Base-by-base conservation (phyloP, 2,329 filamentous ascomycete species). In the Aspergillus aculeatinus region DNA sequence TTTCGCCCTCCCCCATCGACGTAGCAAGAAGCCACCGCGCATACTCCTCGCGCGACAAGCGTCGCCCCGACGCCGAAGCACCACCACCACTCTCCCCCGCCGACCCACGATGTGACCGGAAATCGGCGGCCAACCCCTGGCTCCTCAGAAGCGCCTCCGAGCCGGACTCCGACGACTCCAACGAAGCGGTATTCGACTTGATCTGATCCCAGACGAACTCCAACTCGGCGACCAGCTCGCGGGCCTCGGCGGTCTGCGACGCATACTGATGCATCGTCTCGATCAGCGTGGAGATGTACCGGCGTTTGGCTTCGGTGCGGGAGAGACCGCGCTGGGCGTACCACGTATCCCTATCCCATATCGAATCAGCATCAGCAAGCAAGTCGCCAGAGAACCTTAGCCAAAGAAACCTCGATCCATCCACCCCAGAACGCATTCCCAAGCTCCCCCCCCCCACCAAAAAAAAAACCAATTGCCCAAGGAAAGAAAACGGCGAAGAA, bases 141-240 rank as follows among this genome's bases (percentile, higher is more conserved):
- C 52, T 55, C 6, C 25, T 21, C n/a, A 19, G 23, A 5, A 35
- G 10, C 5, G 12, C 33, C 33, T 35, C 33, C 33, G 29, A 35
- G 16, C 31, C 25, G 9, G 51, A 52, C 5, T 58, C 61, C 14
- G 58, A 58, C 7, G 70, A 73, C 42, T 68, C 87, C 19, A 85
- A 86, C 4, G 89, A 86, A 11, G 86, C 76, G 9, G 82, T 86
- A 69, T 94, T 97, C 67, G 89, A 89, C 76, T 95, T 96, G 68
- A 99, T 94, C 75, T 98, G 95, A 68, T 97, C 92, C 95, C 95
- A 99, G 44, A 99, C 94, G 70, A 98, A 99, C 77, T 99, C 95
- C n/a, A 99, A 85, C 76, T 99, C 95, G 10, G 88, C 84, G 42
- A 98, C 93, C 44, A 99, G 83, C 76, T 96, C 93, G 61, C 89